These are phyloP conservation scores for Urostyla sp. DNA, from an alignment of 73 alveolate species.

Conservation along the genomic window DNA sequence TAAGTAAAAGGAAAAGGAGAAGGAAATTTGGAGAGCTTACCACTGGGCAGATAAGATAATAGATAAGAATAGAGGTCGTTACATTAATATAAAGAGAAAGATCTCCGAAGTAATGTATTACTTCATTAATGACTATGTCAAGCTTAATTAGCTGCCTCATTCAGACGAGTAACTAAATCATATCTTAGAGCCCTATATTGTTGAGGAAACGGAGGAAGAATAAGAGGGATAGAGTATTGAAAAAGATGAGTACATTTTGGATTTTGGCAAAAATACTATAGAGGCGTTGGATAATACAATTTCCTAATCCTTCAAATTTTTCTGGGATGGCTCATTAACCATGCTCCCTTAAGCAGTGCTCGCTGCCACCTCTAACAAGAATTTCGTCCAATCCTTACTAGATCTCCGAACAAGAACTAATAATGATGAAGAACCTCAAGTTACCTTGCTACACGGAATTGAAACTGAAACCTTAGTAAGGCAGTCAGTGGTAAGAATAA, in stretches of 20 bases:
- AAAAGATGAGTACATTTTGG: conserved; percentile 42
- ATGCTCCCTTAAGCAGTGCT: conserved; percentile 43
- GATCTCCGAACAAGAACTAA: conserved; percentile 30
- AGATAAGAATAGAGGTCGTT: background rate
- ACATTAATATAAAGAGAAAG: background rate
- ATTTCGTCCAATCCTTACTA: conserved; percentile 36
- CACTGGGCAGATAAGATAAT: conserved; percentile 51
- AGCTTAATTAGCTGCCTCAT: background rate
- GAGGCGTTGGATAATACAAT: background rate
- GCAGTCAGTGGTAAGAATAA: conserved; percentile 46
- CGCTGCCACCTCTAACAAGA: conserved; percentile 51
- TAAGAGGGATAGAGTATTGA: background rate
- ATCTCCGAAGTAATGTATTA: background rate
- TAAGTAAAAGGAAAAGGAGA: background rate
- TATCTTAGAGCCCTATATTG: background rate
- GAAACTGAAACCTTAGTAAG: conserved; percentile 59
- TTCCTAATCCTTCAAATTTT: conserved; percentile 34
- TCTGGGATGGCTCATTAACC: conserved; percentile 76
- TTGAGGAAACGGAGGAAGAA: no score
- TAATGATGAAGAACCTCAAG: conserved; percentile 59
- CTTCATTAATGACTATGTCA: background rate
- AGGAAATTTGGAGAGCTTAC: conserved; percentile 9
- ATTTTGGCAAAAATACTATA: conserved; percentile 44
- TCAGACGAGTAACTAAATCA: background rate
- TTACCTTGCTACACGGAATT: conserved; percentile 61